These are phyloP conservation scores for Selenicereus undatus DNA, from an alignment of 148 eudicot species.

Conservation along the genomic window DNA sequence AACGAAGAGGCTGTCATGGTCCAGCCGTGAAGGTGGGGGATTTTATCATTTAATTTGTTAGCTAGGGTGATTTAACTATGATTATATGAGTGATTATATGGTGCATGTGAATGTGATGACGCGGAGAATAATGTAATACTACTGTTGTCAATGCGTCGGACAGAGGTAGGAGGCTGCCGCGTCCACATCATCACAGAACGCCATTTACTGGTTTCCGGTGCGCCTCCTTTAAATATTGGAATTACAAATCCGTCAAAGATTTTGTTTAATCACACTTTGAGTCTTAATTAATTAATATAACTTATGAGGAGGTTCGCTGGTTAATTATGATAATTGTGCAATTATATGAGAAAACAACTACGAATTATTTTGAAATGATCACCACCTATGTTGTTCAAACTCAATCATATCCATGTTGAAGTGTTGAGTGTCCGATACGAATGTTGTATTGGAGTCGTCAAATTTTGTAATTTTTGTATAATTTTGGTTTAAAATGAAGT, in stretches of 20 bases:
- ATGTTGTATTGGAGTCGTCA: no score
- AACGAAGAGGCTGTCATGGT: neutral
- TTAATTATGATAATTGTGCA: neutral
- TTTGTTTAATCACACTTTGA: neutral
- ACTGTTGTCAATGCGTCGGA: neutral
- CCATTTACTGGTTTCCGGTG: neutral
- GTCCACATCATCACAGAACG: neutral
- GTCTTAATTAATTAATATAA: no score
- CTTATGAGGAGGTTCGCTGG: neutral
- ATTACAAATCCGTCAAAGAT: neutral
- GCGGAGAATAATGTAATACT: neutral
- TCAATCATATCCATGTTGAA: no score
- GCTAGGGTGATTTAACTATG: no score
- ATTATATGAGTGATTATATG: no score
- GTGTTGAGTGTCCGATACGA: no score
- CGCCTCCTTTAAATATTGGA: neutral
- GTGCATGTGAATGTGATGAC: conserved; percentile 11
- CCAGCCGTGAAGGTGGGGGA: no score
- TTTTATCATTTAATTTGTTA: no score
- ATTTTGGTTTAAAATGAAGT: no score
- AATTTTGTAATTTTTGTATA: no score
- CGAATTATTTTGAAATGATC: no score
- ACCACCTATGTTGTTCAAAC: no score
- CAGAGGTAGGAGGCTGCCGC: neutral
- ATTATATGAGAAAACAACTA: neutral